Evolutionary conservation across 1,284 basidiomycete genomes (phyloP), one percentile per base, ranked within the genome.

Genomic region (Cryptococcus depauperatus): DNA sequence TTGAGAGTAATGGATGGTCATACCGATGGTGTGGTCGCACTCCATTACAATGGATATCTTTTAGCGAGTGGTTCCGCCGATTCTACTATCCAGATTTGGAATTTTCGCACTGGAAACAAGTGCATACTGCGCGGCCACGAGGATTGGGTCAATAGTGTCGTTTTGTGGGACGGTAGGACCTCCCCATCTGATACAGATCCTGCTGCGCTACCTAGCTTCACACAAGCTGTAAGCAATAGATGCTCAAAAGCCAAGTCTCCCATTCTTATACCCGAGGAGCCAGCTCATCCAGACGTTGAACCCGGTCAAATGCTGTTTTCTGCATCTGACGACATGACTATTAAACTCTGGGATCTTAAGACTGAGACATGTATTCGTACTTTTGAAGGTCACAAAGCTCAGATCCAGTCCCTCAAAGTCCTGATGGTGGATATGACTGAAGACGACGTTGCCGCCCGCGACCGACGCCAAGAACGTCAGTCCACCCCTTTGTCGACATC

Each of bases 111-210:
- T 0, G 89, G 90, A 34, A 85, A 86, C 53, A 88, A 90, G 42
- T 96, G 93, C 69, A 88, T 87, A 4, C 75, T 99, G 33, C 78
- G 89, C 3, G 95, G 95, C 1, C 95, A 99, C 64, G 76, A 77
- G 33, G 92, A 97, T 62, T 97, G 95, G 92, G 91, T 99, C 51
- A 98, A 97, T 66, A 78, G 87, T 3, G 91, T 99, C 18, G 80
- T 84, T 50, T 73, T 99, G 16, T 98, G 95, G 93, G 87, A 95
- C 63, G 80, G 83, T 5, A 71, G 71, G 37, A 78, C 75, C 41
- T 69, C 73, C 4, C 68, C 71, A 1, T 60, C 61, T 4, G 68
- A 74, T 47, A 44, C 61, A 34, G 67, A 71, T 51, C 62, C 61
- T 28, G 62, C 73, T 2, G 62, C 74, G 10, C 51, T 72, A 5